Evolutionary conservation across 2,329 filamentous ascomycete genomes (phyloP).

Genomic region (Aotearoamyces nothofagi): DNA sequence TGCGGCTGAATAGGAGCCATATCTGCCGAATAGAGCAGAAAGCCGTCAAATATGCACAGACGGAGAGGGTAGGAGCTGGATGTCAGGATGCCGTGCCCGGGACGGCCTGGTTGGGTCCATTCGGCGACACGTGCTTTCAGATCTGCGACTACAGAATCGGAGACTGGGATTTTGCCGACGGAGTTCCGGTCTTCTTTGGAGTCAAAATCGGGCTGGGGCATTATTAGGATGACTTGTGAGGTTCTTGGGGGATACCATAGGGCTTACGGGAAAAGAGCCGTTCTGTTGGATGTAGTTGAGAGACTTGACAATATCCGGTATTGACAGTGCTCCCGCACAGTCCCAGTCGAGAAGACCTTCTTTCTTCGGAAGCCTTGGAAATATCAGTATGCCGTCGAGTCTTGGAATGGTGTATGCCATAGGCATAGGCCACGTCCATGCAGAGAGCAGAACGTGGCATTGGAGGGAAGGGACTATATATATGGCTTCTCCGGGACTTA

Average conservation of each 20-base stretch:
- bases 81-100: slow-evolving; percentile 24
- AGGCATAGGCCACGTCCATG: too few species aligned
- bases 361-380: slow-evolving; percentile 34
- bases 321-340: slow-evolving; percentile 63
- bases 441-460: not conserved
- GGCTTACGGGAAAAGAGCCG: slow-evolving; percentile 47
- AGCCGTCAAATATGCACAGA: slow-evolving; percentile 74
- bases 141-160: slow-evolving; percentile 28
- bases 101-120: slow-evolving; percentile 29
- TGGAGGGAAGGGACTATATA: not conserved
- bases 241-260: slow-evolving; percentile 8
- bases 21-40: slow-evolving; percentile 59
- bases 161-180: slow-evolving; percentile 37
- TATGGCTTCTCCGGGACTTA: slow-evolving; percentile 22
- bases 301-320: slow-evolving; percentile 50
- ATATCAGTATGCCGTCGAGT: slow-evolving; percentile 1
- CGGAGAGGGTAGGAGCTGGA: slow-evolving; percentile 9
- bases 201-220: slow-evolving; percentile 30
- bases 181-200: slow-evolving; percentile 51
- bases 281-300: slow-evolving; percentile 55
- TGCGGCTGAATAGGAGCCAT: slow-evolving; percentile 34
- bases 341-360: slow-evolving; percentile 77
- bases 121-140: slow-evolving; percentile 31
- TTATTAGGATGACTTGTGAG: slow-evolving; percentile 16
- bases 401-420: too few species aligned